Evolutionary conservation across 2,329 filamentous ascomycete genomes (phyloP).

Genomic region (Zopfia rhizophila): DNA sequence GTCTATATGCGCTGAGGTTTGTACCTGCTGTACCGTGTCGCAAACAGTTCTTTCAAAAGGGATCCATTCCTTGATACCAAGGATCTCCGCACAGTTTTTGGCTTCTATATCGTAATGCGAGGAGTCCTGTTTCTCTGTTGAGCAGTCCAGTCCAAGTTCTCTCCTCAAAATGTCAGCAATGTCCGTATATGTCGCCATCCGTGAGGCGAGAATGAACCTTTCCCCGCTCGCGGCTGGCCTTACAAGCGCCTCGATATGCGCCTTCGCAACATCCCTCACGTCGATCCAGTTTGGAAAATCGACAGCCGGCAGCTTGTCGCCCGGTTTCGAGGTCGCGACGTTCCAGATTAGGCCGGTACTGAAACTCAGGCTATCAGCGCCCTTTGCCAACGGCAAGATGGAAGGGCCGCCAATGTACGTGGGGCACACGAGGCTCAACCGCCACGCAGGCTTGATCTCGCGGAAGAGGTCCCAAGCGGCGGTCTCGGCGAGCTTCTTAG

Average conservation of each 20-base stretch:
- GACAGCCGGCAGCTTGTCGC: neutral
- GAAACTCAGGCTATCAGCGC: conserved; percentile 6
- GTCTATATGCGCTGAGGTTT: too few species aligned
- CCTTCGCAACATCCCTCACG: conserved; percentile 17
- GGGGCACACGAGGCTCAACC: conserved; percentile 49
- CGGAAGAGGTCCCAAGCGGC: conserved; percentile 42
- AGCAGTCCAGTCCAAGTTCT: too few species aligned
- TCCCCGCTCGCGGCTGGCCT: too few species aligned
- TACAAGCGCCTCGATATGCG: conserved; percentile 16
- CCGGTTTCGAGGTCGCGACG: conserved; percentile 4
- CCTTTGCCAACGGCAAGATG: conserved; percentile 7
- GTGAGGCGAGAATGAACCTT: too few species aligned
- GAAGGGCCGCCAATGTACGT: conserved; percentile 14
- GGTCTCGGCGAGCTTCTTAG: conserved; percentile 32
- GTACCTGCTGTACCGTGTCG: too few species aligned
- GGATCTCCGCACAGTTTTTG: too few species aligned
- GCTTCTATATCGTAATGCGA: too few species aligned
- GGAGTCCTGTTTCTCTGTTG: too few species aligned
- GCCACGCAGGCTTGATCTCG: conserved; percentile 46
- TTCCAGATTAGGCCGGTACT: conserved; percentile 5
- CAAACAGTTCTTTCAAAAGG: too few species aligned
- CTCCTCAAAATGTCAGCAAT: too few species aligned
- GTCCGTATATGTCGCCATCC: too few species aligned
- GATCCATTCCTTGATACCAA: too few species aligned
- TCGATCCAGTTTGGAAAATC: conserved; percentile 13